These are phyloP conservation scores for Metarhizium anisopliae DNA, from an alignment of 2,329 filamentous ascomycete species.

Conservation along the genomic window DNA sequence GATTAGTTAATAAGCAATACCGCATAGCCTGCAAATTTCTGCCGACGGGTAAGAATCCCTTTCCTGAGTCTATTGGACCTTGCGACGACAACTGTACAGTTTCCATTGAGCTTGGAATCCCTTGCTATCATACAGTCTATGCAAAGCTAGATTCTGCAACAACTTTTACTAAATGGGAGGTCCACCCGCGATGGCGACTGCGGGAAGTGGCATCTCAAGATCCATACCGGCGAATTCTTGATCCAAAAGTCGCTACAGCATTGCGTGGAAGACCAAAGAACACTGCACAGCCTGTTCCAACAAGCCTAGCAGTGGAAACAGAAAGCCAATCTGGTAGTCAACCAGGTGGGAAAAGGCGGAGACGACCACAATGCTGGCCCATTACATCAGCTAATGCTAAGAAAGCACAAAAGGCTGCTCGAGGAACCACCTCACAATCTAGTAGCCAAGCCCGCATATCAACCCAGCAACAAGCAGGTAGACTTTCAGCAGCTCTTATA, in stretches of 20 bases:
- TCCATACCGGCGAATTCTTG: slow-evolving; percentile 4
- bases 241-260: slow-evolving; percentile 1
- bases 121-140: slow-evolving; percentile 5
- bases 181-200: not conserved
- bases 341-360: not conserved
- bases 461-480: not conserved
- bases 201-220: slow-evolving; percentile 1
- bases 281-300: not conserved
- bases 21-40: not conserved
- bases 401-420: not conserved
- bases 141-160: not conserved
- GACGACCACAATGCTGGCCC: not conserved
- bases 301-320: not conserved
- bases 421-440: not conserved
- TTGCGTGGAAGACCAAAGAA: not conserved
- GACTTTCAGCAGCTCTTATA: not conserved
- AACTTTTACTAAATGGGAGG: not conserved
- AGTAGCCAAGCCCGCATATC: not conserved
- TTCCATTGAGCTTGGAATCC: slow-evolving; percentile 4
- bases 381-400: not conserved
- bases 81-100: slow-evolving; percentile 3
- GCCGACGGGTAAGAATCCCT: not conserved
- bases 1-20: not conserved
- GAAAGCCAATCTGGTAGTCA: not conserved
- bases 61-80: not conserved